Evolutionary conservation across 768 basidiomycete species (phyloP).

Genomic region (Pisolithus microcarpus): DNA sequence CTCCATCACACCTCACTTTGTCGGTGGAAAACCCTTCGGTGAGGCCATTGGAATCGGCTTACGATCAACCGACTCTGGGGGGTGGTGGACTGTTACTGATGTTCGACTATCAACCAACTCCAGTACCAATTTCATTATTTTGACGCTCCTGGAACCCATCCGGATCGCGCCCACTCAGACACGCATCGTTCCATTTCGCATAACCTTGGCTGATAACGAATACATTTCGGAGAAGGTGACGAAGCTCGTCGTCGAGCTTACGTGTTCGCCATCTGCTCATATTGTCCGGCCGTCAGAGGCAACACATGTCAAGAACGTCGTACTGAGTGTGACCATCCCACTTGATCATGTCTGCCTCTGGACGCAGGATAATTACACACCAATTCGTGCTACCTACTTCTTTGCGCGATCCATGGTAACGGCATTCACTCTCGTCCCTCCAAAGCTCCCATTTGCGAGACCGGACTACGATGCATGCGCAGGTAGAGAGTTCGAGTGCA

Average conservation of each 20-base stretch:
- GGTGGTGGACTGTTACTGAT: constrained; percentile 48
- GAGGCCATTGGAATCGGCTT: constrained; percentile 59
- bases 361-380: constrained; percentile 27
- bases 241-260: constrained; percentile 34
- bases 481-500: constrained; percentile 1
- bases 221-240: constrained; percentile 29
- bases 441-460: constrained; percentile 29
- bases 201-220: constrained; percentile 31
- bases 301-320: constrained; percentile 1
- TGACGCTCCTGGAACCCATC: constrained; percentile 15
- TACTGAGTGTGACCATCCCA: constrained; percentile 34
- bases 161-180: constrained; percentile 58
- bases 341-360: constrained; percentile 41
- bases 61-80: constrained; percentile 34
- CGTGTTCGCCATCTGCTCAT: constrained; percentile 12
- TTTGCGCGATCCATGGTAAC: constrained; percentile 49
- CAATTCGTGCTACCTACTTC: constrained; percentile 55
- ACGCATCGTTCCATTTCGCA: constrained; percentile 47
- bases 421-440: constrained; percentile 52
- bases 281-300: not conserved
- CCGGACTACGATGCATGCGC: not conserved
- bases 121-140: constrained; percentile 8
- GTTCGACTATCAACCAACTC: constrained; percentile 4
- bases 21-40: constrained; percentile 73
- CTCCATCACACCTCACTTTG: constrained; percentile 58